Evolutionary conservation across 805 yeast genomes (phyloP), one percentile per base, ranked within the genome.

Genomic region (Cyberlindnera mycetangii): DNA sequence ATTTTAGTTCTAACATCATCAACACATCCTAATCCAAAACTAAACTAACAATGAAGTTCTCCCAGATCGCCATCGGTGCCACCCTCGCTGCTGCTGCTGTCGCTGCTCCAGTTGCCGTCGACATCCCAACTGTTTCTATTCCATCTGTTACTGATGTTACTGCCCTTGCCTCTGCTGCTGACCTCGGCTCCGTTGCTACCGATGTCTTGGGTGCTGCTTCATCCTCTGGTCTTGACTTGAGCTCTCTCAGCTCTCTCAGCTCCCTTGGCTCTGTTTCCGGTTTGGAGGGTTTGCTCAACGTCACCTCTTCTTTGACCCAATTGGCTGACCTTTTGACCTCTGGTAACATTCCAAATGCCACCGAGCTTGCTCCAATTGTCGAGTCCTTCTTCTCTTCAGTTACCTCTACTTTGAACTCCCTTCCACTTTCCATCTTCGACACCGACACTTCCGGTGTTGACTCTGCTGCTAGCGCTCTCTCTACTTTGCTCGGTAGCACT

Each of bases 351-450:
- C 8, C 25, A 30, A 32, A 32, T 19, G 25, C 16, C 19, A 33
- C 42, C 18, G 32, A 5, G 5, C 12, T 38, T 15, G 21, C 30
- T 11, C 35, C 34, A 30, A 17, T 14, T 17, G 20, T 38, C 20
- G 18, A 19, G 19, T 14, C 14, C 16, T 38, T 38, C 36, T 28
- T 31, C 31, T 16, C 14, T 14, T 10, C n/a, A 5, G 12, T 22
- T 30, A 19, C 27, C 16, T 15, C 30, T 17, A 15, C 17, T 5
- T 17, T 39, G 28, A 20, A 22, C 16, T 14, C 18, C 7, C 7
- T 39, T 19, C 31, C 31, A 21, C 27, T 39, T 9, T 39, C 42
- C 31, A 39, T 39, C 36, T 38, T 38, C 28, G n/a, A 19, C 41
- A 39, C 42, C 6, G 42, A 39, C 31, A 39, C 42, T 18, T 21